These are phyloP conservation scores for Triglochin maritima DNA, from an alignment of 106 monocot species.

Conservation along the genomic window DNA sequence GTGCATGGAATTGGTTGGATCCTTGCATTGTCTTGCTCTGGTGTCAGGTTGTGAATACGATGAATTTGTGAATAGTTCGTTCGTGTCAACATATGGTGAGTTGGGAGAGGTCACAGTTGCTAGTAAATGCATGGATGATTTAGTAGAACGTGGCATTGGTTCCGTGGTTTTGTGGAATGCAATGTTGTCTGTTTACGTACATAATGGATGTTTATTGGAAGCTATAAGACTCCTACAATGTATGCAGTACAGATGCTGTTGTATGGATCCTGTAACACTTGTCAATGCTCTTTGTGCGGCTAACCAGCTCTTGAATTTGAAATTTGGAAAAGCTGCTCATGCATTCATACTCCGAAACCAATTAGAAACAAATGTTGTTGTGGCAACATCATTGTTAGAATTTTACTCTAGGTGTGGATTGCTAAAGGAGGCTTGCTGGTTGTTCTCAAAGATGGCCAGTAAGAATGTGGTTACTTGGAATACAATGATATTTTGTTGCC, in stretches of 20 bases:
- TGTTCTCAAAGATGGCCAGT: conserved; percentile 28
- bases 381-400: conserved; percentile 27
- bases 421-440: conserved; percentile 21
- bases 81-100: conserved; percentile 38
- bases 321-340: conserved; percentile 29
- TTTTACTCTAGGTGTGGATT: conserved; percentile 27
- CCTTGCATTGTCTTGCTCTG: conserved; percentile 24
- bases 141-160: not conserved
- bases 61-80: conserved; percentile 29
- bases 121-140: conserved; percentile 11
- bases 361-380: conserved; percentile 26
- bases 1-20: conserved; percentile 4
- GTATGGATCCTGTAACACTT: conserved; percentile 25
- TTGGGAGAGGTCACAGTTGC: conserved; percentile 9
- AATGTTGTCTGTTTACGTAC: conserved; percentile 32
- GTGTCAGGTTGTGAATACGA: conserved; percentile 25
- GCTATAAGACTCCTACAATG: conserved; percentile 18
- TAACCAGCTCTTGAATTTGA: conserved; percentile 9
- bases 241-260: conserved; percentile 11
- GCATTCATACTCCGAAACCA: conserved; percentile 30
- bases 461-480: conserved; percentile 40
- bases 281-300: conserved; percentile 33
- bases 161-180: conserved; percentile 24
- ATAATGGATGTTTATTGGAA: conserved; percentile 25
- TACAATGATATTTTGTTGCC: conserved; percentile 38